Percentiles rank a stretch among this genome's conserved stretches.
Conservation (phyloP, 129 eudicot genomes). For the Artemisia argyi region DNA sequence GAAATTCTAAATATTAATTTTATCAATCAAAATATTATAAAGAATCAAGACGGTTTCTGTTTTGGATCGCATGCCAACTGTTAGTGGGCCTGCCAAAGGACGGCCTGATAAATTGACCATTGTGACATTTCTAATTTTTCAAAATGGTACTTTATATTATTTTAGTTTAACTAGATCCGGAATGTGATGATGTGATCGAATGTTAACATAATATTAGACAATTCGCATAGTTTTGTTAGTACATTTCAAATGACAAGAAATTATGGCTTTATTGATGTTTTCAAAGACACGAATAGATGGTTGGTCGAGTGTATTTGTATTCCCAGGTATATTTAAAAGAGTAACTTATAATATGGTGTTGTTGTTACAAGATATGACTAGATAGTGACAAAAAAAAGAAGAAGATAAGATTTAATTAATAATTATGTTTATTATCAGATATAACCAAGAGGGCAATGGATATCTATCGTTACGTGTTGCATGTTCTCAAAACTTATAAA, state of each 20-base stretch:
- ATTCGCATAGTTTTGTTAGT: slow-evolving; percentile 18
- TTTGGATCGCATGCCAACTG: too few relatives aligned
- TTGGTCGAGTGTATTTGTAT: not conserved
- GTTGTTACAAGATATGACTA: slow-evolving; percentile 11
- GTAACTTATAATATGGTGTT: not conserved
- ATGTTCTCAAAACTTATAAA: too few relatives aligned
- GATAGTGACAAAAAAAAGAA: not conserved
- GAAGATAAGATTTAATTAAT: not conserved
- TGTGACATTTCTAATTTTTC: too few relatives aligned
- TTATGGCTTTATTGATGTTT: slow-evolving; percentile 23
- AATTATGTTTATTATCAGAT: slow-evolving; percentile 5
- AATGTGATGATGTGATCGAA: too few relatives aligned
- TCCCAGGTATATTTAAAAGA: not conserved
- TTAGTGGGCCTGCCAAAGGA: too few relatives aligned
- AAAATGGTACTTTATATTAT: too few relatives aligned
- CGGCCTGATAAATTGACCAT: too few relatives aligned
- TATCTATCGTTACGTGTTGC: too few relatives aligned
- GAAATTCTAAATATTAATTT: too few relatives aligned
- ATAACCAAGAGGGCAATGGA: not conserved
- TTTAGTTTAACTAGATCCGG: too few relatives aligned
- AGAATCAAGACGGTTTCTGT: too few relatives aligned
- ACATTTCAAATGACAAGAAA: slow-evolving; percentile 22
- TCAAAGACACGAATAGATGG: slow-evolving; percentile 14
- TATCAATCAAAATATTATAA: too few relatives aligned
- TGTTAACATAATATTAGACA: not conserved